Conservation (phyloP, 2,329 filamentous ascomycete species). For the Talaromyces piceae region DNA sequence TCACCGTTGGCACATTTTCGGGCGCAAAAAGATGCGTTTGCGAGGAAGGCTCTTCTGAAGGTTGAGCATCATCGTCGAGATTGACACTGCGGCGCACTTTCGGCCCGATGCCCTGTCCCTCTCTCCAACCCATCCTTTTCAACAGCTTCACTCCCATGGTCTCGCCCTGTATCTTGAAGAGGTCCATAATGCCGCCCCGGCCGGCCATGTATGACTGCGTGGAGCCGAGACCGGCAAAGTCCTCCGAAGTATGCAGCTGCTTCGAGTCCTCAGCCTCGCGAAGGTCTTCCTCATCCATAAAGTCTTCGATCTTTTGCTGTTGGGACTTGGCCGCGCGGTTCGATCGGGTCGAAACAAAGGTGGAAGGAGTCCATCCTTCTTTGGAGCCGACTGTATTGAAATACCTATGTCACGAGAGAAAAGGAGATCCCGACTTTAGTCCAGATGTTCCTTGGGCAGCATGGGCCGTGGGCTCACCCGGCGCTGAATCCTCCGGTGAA, state of each 20-base stretch:
- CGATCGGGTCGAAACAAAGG: slow-evolving; percentile 81
- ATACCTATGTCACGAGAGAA: slow-evolving; percentile 55
- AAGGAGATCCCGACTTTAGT: slow-evolving; percentile 29
- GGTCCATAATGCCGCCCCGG: slow-evolving; percentile 56
- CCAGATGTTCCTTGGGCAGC: slow-evolving; percentile 20
- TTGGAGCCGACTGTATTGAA: slow-evolving; percentile 98
- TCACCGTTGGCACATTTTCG: slow-evolving; percentile 62
- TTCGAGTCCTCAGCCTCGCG: slow-evolving; percentile 75
- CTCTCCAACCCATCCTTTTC: slow-evolving; percentile 91
- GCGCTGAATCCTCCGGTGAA: slow-evolving; percentile 97
- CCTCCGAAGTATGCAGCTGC: slow-evolving; percentile 62
- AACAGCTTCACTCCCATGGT: slow-evolving; percentile 82
- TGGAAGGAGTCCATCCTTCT: slow-evolving; percentile 90
- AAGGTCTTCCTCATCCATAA: slow-evolving; percentile 96
- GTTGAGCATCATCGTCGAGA: slow-evolving; percentile 47
- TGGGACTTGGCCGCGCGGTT: slow-evolving; percentile 67
- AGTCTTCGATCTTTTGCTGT: slow-evolving; percentile 70
- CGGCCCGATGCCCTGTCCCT: slow-evolving; percentile 86
- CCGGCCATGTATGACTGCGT: slow-evolving; percentile 50
- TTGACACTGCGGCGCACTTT: slow-evolving; percentile 70
- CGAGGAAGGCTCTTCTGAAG: slow-evolving; percentile 30
- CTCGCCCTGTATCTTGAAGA: slow-evolving; percentile 66
- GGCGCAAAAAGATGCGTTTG: slow-evolving; percentile 74
- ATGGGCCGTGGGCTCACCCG: slow-evolving; percentile 56
- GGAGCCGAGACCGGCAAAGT: slow-evolving; percentile 69